A percentile compares a stretch with the other conserved stretches of the same genome.
These are phyloP conservation scores for Alternaria brassicicola DNA, from an alignment of 2,329 filamentous ascomycete species.

Conservation along the genomic window DNA sequence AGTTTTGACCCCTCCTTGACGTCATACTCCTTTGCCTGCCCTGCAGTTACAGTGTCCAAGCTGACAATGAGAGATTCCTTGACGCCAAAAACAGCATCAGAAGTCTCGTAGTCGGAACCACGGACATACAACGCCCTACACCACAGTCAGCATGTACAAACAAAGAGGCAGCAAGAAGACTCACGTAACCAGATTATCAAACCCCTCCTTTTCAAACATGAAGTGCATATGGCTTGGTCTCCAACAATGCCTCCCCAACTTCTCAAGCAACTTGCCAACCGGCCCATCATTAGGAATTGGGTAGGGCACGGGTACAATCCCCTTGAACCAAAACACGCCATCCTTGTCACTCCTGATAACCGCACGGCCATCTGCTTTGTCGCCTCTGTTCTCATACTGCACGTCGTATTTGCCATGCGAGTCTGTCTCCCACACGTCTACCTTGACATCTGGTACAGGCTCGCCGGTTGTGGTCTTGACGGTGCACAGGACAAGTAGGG, in stretches of 20 bases:
- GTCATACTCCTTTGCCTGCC: conserved; percentile 53
- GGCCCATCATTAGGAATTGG: conserved; percentile 80
- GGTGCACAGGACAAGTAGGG: conserved; percentile 75
- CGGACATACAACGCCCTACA: conserved; percentile 75
- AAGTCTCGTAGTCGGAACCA: conserved; percentile 80
- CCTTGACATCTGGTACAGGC: conserved; percentile 69
- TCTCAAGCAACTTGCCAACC: conserved; percentile 59
- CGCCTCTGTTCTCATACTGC: conserved; percentile 67
- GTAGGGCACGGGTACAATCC: conserved; percentile 83
- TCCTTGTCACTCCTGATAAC: conserved; percentile 72
- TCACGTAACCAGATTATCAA: conserved; percentile 81
- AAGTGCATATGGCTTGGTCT: conserved; percentile 50
- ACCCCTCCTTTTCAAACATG: conserved; percentile 68
- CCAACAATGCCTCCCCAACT: conserved; percentile 44
- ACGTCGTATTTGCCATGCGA: conserved; percentile 82
- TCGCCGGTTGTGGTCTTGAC: conserved; percentile 68
- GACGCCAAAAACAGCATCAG: conserved; percentile 85
- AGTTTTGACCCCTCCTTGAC: conserved; percentile 68
- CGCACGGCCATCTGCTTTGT: conserved; percentile 72
- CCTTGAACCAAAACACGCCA: conserved; percentile 83
- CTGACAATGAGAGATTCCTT: conserved; percentile 71
- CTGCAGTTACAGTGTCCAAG: conserved; percentile 33
- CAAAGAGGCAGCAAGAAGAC: conserved; percentile 44
- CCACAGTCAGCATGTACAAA: background rate
- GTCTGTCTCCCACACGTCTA: conserved; percentile 88